These are phyloP conservation scores for Hypoxylon crocopeplum DNA, from an alignment of 495 filamentous ascomycete genomes.

Conservation along the genomic window DNA sequence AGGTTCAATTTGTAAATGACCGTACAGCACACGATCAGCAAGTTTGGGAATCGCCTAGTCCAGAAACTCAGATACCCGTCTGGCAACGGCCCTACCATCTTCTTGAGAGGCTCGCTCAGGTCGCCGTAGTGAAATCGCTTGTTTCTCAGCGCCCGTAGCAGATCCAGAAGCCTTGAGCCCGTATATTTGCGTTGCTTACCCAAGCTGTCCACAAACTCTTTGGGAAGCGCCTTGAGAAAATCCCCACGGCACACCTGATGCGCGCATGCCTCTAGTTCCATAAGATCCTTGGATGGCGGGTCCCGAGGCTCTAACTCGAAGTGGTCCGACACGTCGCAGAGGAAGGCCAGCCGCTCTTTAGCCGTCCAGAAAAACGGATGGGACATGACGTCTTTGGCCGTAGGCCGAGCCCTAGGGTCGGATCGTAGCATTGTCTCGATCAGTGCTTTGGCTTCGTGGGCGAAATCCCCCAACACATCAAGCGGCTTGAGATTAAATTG, in stretches of 20 bases:
- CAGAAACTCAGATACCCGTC: slow-evolving; percentile 90
- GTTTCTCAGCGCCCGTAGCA: slow-evolving; percentile 90
- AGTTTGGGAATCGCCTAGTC: slow-evolving; percentile 77
- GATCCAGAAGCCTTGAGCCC: slow-evolving; percentile 79
- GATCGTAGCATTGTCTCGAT: slow-evolving; percentile 82
- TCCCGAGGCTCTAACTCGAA: slow-evolving; percentile 91
- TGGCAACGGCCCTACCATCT: slow-evolving; percentile 78
- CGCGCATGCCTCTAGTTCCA: slow-evolving; percentile 58
- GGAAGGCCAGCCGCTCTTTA: slow-evolving; percentile 86
- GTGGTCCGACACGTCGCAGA: slow-evolving; percentile 92
- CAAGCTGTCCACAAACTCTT: slow-evolving; percentile 81
- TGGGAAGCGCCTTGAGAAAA: slow-evolving; percentile 78
- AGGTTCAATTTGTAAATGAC: slow-evolving; percentile 71
- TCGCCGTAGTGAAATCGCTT: slow-evolving; percentile 96
- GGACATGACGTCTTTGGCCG: slow-evolving; percentile 77
- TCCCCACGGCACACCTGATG: slow-evolving; percentile 58
- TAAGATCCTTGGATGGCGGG: slow-evolving; percentile 71
- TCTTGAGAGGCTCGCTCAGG: slow-evolving; percentile 79
- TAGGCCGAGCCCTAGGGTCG: slow-evolving; percentile 72
- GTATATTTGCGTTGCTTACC: slow-evolving; percentile 97
- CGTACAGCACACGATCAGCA: slow-evolving; percentile 81
- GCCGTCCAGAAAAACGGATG: slow-evolving; percentile 97
- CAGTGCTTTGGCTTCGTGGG: slow-evolving; percentile 84
- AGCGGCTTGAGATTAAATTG: slow-evolving; percentile 75
- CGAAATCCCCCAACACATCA: slow-evolving; percentile 76